These are phyloP conservation scores for Dissophora ornata DNA, from an alignment of 192 early-diverging fungal species.

Conservation along the genomic window DNA sequence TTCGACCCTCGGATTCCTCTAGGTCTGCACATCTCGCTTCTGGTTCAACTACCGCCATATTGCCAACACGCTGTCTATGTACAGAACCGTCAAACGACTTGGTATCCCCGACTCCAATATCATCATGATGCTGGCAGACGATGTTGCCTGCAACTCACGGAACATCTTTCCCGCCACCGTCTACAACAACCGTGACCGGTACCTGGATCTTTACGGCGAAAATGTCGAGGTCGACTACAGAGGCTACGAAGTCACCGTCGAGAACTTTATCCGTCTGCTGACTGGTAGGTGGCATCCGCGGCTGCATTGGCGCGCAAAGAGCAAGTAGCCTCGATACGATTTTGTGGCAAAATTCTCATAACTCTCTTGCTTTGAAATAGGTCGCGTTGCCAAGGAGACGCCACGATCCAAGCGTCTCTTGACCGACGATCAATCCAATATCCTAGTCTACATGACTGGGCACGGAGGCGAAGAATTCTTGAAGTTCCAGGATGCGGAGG, in stretches of 20 bases:
- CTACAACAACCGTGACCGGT: constrained; percentile 86
- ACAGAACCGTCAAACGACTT: constrained; percentile 96
- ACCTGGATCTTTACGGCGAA: constrained; percentile 92
- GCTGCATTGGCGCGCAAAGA: too few relatives aligned
- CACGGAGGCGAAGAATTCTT: constrained; percentile 99
- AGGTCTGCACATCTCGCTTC: constrained; percentile 97
- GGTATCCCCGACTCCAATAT: constrained; percentile 99
- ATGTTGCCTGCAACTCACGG: constrained; percentile 97
- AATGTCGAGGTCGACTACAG: constrained; percentile 99
- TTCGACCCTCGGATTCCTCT: background rate
- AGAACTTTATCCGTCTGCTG: constrained; percentile 96
- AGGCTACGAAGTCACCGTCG: constrained; percentile 99
- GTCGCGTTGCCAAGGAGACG: constrained; percentile 85
- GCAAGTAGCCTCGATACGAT: too few relatives aligned
- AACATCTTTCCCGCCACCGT: constrained; percentile 94
- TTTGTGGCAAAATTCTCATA: too few relatives aligned
- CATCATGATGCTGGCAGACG: constrained; percentile 99
- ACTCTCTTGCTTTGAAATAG: too few relatives aligned
- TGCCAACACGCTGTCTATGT: constrained; percentile 98
- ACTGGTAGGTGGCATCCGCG: constrained; percentile 65
- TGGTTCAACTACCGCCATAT: constrained; percentile 99
- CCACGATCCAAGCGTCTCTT: constrained; percentile 94
- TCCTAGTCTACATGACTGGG: constrained; percentile 98
- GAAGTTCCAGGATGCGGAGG: constrained; percentile 99
- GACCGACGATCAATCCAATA: constrained; percentile 96